Base-by-base conservation (phyloP, 768 basidiomycete species). In the Trametes punicea region DNA sequence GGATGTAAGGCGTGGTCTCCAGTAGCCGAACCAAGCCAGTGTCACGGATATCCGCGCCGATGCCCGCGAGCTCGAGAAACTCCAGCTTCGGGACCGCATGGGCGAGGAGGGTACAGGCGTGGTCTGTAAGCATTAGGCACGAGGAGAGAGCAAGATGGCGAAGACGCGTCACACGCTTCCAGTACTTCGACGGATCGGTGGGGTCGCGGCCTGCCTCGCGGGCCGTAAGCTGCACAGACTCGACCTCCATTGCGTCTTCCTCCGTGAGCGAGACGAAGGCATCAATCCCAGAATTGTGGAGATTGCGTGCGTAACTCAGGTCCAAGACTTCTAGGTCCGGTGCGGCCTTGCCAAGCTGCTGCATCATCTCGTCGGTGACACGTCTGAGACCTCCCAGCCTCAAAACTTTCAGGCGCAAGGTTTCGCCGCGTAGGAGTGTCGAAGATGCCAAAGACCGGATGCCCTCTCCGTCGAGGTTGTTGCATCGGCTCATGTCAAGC, bases 241-340 rank as follows among this genome's bases (percentile, higher is more conserved):
- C 74, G 13, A 75, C 61, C 3, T 57, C 53, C n/a, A 59, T 57
- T 23, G 72, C 68, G 20, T 75, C 73, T 10, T 70, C 67, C 16
- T 75, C 71, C 21, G 75, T 65, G 56, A 82, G 83, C 1, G 81
- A 73, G 5, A 91, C 82, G 66, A 90, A 85, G 2, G 84, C 86
- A 41, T 87, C 88, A 58, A 92, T 61, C 2, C 84, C 82, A 2
- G 87, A 85, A 67, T 93, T 91, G 66, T 85, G 87, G 55, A 93
- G 69, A 53, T 83, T 79, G 27, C 78, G 78, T 54, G 81, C 76
- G 64, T 89, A 88, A 70, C 87, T 89, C 58, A 93, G 71, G 69
- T 95, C 93, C 20, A 95, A 74, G 16, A 90, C 81, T 68, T 92
- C 88, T 20, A 95, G 78, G 63, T 76, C 73, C 18, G 89, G 88